Evolutionary conservation across 805 yeast species (phyloP), one percentile per base, ranked within the genome.

Genomic region (Ogataea polymorpha): DNA sequence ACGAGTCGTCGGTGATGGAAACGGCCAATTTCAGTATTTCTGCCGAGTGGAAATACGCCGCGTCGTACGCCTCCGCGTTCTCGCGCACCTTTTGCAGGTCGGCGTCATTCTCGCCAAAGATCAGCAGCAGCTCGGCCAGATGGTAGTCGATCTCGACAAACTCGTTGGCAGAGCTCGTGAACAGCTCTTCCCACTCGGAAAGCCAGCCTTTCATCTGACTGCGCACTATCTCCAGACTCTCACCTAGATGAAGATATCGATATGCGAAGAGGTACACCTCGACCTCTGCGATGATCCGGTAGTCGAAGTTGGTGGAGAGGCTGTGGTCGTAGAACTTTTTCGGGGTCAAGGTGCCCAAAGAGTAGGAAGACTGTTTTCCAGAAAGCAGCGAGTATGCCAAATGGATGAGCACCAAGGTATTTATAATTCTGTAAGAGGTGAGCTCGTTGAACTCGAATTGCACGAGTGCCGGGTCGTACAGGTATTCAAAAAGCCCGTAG

Each of bases 231-330:
- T 44, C 48, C 8, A 45, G 31, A 12, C 35, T 37, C 16, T 47
- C 53, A n/a, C 46, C 46, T 11, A 60, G 57, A 42, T 80, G 82
- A 15, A 80, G 63, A 56, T 69, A 82, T 42, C 75, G 74, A 61
- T 82, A 82, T 0, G 80, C 68, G 10, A 78, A 69, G 13, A 75
- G 58, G 39, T 81, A 77, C 9, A 83, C 68, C 14, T 80, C 74
- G 37, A 83, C 77, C 59, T 86, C 95, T 29, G 88, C 81, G 6
- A 84, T 81, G 78, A 86, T 82, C 44, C 93, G 63, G n/a, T 86
- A 87, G 56, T 86, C 95, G 57, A 85, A 86, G 54, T 83, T 82
- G 5, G 89, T 82, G 2, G 89, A 77, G 25, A 75, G 67, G 4
- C 80, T 68, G 27, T 77, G 60, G 28, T 79, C 76, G 35, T 81